Percentiles rank a stretch among this genome's conserved stretches.
These are phyloP conservation scores for Gossypium schwendimanii DNA, from an alignment of 441 rosid species.

Conservation along the genomic window DNA sequence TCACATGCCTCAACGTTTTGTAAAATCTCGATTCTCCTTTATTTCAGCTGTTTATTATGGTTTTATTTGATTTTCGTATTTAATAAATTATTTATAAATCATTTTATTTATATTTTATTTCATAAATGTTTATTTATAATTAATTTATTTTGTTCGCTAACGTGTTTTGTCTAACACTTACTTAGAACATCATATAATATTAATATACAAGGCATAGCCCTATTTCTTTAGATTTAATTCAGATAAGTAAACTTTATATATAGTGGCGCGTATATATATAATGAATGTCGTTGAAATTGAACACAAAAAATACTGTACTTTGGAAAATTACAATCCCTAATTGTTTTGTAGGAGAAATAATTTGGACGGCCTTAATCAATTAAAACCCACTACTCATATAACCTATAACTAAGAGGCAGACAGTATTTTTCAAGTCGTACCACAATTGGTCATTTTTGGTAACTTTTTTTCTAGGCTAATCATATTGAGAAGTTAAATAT, in stretches of 20 bases:
- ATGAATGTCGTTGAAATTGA: not conserved
- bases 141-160: no score
- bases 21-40: no score
- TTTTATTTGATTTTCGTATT: no score
- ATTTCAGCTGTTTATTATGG: no score
- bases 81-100: no score
- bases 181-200: no score
- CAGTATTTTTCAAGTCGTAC: not conserved
- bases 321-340: not conserved
- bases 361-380: not conserved
- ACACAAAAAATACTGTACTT: not conserved
- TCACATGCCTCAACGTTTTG: no score
- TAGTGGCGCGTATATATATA: not conserved
- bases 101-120: no score
- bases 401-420: not conserved
- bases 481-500: not conserved
- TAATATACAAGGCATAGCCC: no score
- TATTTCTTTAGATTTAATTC: no score
- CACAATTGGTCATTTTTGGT: not conserved
- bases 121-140: no score
- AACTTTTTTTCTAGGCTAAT: not conserved
- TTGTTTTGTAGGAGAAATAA: not conserved
- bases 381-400: not conserved
- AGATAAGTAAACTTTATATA: not conserved
- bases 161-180: no score